These are phyloP conservation scores for Candida ponderosae DNA, from an alignment of 805 yeast species.

Conservation along the genomic window DNA sequence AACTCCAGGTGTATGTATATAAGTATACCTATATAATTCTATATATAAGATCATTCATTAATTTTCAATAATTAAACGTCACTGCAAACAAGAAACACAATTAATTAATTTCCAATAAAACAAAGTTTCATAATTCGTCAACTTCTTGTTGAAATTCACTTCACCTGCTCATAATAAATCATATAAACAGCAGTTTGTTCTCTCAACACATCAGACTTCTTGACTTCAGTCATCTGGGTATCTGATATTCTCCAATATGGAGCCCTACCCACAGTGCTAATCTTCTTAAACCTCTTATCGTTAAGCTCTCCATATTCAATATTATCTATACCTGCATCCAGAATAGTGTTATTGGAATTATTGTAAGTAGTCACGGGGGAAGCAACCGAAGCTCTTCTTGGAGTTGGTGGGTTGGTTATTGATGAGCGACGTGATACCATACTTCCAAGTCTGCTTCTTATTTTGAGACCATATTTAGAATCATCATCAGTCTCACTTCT, in stretches of 20 bases:
- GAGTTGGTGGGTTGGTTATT: slow-evolving; percentile 1
- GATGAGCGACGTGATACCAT: slow-evolving; percentile 17
- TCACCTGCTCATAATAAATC: slow-evolving; percentile 59
- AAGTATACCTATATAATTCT: too few relatives aligned
- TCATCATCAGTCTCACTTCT: slow-evolving; percentile 12
- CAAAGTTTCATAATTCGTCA: too few relatives aligned
- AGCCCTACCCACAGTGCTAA: slow-evolving; percentile 44
- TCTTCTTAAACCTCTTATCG: slow-evolving; percentile 37
- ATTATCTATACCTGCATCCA: slow-evolving; percentile 2
- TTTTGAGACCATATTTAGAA: slow-evolving; percentile 12
- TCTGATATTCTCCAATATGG: slow-evolving; percentile 90
- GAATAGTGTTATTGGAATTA: background rate
- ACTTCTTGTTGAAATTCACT: too few relatives aligned
- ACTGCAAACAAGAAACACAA: too few relatives aligned
- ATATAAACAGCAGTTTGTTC: slow-evolving; percentile 79
- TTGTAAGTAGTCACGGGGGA: background rate
- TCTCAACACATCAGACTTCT: slow-evolving; percentile 45
- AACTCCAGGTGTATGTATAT: too few relatives aligned
- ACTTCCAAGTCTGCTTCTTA: slow-evolving; percentile 15
- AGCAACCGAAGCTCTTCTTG: slow-evolving; percentile 10
- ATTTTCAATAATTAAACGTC: too few relatives aligned
- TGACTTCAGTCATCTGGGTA: slow-evolving; percentile 55
- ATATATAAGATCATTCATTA: too few relatives aligned
- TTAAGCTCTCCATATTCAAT: slow-evolving; percentile 9
- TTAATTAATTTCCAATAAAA: too few relatives aligned